Percentiles rank a stretch among this genome's conserved stretches.
Evolutionary conservation across 148 eudicot genomes (phyloP).

Genomic region (Rhododendron henanense): DNA sequence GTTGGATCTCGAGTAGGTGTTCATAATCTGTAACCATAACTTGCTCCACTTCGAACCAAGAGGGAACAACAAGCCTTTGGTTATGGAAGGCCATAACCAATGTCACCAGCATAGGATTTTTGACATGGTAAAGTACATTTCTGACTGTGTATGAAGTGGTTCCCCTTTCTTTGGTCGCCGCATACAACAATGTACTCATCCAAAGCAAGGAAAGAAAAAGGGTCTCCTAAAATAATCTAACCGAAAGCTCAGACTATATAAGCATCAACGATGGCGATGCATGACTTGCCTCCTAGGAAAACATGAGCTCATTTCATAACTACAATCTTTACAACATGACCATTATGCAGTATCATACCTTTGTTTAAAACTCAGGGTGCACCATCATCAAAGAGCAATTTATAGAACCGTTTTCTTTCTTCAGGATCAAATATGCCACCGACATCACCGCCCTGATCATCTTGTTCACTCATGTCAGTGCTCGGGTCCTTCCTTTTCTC

Average conservation of each 20-base stretch:
- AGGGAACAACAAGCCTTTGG: neutral
- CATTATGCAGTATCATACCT: constrained; percentile 9
- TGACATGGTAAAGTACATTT: neutral
- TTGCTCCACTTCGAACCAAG: neutral
- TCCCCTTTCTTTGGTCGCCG: neutral
- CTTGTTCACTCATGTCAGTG: constrained; percentile 41
- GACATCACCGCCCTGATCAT: constrained; percentile 45
- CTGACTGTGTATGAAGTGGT: neutral
- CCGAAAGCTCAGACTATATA: neutral
- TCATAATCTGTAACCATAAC: neutral
- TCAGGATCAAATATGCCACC: constrained; percentile 86
- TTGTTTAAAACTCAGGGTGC: constrained; percentile 18
- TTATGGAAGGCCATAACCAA: neutral
- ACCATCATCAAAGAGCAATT: constrained; percentile 65
- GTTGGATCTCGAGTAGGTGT: neutral
- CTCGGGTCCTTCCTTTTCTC: constrained; percentile 26
- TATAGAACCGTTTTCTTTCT: constrained; percentile 85
- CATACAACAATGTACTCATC: neutral
- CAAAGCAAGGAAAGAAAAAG: neutral
- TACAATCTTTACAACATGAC: neutral
- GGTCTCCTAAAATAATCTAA: neutral
- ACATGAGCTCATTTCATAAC: neutral
- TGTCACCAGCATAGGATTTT: neutral
- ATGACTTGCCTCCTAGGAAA: neutral
- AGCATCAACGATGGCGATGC: neutral